Base-by-base conservation (phyloP, 2,329 filamentous ascomycete genomes). In the Sclerotinia minor region DNA sequence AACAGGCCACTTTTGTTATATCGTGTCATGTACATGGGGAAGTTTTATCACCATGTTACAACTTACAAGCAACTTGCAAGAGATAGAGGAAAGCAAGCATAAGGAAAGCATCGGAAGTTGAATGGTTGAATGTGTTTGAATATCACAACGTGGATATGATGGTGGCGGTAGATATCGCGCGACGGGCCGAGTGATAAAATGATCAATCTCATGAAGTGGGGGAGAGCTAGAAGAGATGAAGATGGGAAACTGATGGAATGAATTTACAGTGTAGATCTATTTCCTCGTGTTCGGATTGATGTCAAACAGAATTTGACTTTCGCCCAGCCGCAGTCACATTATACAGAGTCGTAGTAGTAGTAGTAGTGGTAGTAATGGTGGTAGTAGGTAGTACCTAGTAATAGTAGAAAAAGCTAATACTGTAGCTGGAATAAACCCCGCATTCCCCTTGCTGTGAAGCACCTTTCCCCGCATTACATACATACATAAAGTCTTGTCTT, bases 391-490 rank as follows among this genome's bases (percentile, higher is more conserved):
- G n/a, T n/a, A n/a, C n/a, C n/a, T n/a, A n/a, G n/a, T n/a, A n/a
- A n/a, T n/a, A n/a, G n/a, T n/a, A n/a, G n/a, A n/a, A n/a, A n/a
- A n/a, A n/a, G n/a, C n/a, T n/a, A n/a, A n/a, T n/a, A n/a, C n/a
- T n/a, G 24, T 35, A 52, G 49, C 49, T 52, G 24, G 24, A 52
- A 15, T 26, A 13, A 29, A 59, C 55, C 57, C 57, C 41, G 57
- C 57, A 59, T 45, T 29, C 24, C 24, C 13, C 5, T 26, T 26
- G 24, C 29, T 17, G 24, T 15, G 47, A 21, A 29, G 44, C 38
- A 45, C 17, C 17, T 59, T 59, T 59, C 57, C 57, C 57, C 57
- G 57, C 57, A 59, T 59, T 17, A 29, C 38, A 59, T 45, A 38
- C 29, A 29, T 29, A 29, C 29, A n/a, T n/a, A n/a, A n/a, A n/a